Percentiles rank a stretch among this genome's conserved stretches.
Evolutionary conservation across 148 eudicot genomes (phyloP).

Genomic region (Nyssa sinensis): DNA sequence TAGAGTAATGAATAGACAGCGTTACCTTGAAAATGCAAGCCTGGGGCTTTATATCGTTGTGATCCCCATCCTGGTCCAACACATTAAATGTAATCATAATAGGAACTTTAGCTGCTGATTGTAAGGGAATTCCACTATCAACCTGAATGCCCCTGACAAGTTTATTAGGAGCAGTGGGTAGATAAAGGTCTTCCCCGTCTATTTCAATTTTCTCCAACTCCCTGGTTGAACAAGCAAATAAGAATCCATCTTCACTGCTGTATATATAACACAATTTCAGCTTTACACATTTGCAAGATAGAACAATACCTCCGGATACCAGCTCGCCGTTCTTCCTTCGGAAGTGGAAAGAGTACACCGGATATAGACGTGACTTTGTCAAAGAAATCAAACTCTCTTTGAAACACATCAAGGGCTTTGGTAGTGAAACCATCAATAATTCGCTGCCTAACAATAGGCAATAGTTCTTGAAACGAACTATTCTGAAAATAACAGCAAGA

Average conservation of each 20-base stretch:
- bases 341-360: conserved; percentile 77
- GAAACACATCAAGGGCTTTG: conserved; percentile 69
- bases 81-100: conserved; percentile 98
- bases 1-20: neutral
- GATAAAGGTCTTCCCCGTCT: conserved; percentile 84
- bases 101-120: conserved; percentile 99
- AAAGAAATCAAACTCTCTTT: conserved; percentile 94
- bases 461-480: conserved; percentile 55
- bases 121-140: conserved; percentile 96
- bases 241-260: conserved; percentile 10
- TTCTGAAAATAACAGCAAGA: conserved; percentile 46
- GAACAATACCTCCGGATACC: conserved; percentile 74
- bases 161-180: conserved; percentile 90
- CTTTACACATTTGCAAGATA: neutral
- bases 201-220: conserved; percentile 82
- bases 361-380: conserved; percentile 96
- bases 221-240: conserved; percentile 34
- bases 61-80: conserved; percentile 71
- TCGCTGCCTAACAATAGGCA: conserved; percentile 70
- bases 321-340: conserved; percentile 97
- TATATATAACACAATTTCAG: neutral
- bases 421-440: conserved; percentile 82
- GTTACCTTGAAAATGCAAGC: conserved; percentile 98
- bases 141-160: conserved; percentile 88
- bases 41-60: conserved; percentile 69